phyloP scores from a whole-genome alignment of 805 yeast species.

The Blastobotrys parvus region DNA sequence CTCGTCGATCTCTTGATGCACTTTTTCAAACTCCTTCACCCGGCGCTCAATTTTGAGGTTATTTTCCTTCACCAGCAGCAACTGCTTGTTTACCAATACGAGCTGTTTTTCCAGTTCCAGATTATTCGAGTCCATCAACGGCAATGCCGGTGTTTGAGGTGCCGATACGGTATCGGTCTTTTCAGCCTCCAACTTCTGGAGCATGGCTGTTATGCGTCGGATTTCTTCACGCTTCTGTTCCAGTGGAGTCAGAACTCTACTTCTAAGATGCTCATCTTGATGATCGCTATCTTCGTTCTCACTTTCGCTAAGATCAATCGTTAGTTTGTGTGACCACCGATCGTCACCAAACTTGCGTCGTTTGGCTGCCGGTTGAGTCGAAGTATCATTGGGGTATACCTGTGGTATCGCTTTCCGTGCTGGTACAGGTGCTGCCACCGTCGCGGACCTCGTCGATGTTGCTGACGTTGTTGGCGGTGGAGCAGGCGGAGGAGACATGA shows the following conservation, averaged over 20 bases:
- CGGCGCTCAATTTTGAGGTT: background rate
- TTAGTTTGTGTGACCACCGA: constrained; percentile 17
- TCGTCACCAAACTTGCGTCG: constrained; percentile 16
- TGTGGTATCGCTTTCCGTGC: background rate
- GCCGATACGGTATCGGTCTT: too few relatives aligned
- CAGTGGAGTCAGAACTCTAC: constrained; percentile 14
- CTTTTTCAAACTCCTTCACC: background rate
- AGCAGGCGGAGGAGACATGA: background rate
- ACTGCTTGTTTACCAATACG: too few relatives aligned
- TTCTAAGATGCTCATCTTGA: constrained; percentile 1
- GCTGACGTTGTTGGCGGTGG: background rate
- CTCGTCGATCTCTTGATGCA: background rate
- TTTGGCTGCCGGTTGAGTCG: background rate
- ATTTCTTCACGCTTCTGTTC: constrained; percentile 15
- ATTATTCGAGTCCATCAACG: too few relatives aligned
- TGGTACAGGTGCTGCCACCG: background rate
- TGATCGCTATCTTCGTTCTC: constrained; percentile 11
- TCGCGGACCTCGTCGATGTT: too few relatives aligned
- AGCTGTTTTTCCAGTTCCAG: too few relatives aligned
- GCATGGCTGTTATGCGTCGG: constrained; percentile 8
- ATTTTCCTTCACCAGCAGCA: background rate
- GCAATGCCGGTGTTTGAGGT: too few relatives aligned
- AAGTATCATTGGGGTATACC: background rate
- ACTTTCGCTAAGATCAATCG: constrained; percentile 17
- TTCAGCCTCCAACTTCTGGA: constrained; percentile 9